These are phyloP conservation scores for Cornus florida DNA, from an alignment of 148 eudicot genomes.

Conservation along the genomic window DNA sequence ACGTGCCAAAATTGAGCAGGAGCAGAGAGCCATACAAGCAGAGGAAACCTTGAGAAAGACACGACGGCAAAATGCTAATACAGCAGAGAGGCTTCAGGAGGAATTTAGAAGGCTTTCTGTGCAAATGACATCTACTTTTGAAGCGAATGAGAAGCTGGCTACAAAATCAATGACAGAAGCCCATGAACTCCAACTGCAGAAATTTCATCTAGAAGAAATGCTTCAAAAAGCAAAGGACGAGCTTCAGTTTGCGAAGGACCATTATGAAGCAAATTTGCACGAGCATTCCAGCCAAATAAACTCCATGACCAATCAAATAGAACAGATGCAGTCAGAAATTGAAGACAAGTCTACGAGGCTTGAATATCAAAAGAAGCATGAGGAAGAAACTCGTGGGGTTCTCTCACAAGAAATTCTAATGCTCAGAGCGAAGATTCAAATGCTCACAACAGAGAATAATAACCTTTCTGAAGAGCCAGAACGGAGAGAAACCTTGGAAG, in stretches of 20 bases:
- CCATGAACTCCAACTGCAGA: slow-evolving; percentile 61
- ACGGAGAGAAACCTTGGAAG: slow-evolving; percentile 27
- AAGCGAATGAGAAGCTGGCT: slow-evolving; percentile 73
- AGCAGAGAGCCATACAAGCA: slow-evolving; percentile 81
- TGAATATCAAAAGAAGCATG: slow-evolving; percentile 41
- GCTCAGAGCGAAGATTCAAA: slow-evolving; percentile 53
- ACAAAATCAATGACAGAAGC: slow-evolving; percentile 70
- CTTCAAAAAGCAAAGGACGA: slow-evolving; percentile 58
- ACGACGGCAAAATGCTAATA: slow-evolving; percentile 67
- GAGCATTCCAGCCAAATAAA: slow-evolving; percentile 45
- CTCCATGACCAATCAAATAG: slow-evolving; percentile 41
- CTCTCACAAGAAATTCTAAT: slow-evolving; percentile 37
- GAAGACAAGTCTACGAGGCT: slow-evolving; percentile 41
- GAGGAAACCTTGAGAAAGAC: slow-evolving; percentile 71
- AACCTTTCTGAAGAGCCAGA: slow-evolving; percentile 35
- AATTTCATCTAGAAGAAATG: slow-evolving; percentile 53
- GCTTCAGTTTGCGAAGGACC: slow-evolving; percentile 40
- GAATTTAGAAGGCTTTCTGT: slow-evolving; percentile 68
- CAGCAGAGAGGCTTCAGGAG: slow-evolving; percentile 80
- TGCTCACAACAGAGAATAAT: slow-evolving; percentile 42
- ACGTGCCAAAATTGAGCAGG: slow-evolving; percentile 72
- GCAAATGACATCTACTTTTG: slow-evolving; percentile 78
- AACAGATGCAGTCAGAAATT: slow-evolving; percentile 39
- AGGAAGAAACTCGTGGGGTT: slow-evolving; percentile 38
- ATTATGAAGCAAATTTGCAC: slow-evolving; percentile 52